A percentile compares a stretch with the other conserved stretches of the same genome.
phyloP scores from a whole-genome alignment of 495 filamentous ascomycete genomes.

The Aspergillus affinis region DNA sequence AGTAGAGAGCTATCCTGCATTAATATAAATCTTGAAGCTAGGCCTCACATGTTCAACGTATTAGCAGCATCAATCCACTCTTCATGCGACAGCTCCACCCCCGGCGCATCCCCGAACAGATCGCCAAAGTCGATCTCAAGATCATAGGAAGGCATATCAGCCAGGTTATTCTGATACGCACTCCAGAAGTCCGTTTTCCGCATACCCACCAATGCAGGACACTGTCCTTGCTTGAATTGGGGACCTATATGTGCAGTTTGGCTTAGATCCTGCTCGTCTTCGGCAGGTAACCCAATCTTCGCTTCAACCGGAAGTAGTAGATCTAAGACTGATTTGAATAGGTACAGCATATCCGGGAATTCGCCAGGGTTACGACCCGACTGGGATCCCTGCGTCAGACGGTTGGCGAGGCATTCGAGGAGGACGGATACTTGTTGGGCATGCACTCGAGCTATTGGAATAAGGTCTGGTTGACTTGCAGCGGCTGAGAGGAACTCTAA shows the following conservation, averaged over 20 bases:
- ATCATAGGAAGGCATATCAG: not conserved
- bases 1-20: not conserved
- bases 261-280: not conserved
- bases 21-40: not conserved
- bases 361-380: slow-evolving; percentile 2
- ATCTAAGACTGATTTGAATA: not conserved
- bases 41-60: not conserved
- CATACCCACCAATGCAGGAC: not conserved
- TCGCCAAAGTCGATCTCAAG: not conserved
- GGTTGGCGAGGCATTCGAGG: not conserved
- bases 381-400: not conserved
- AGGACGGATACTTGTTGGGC: not conserved
- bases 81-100: not conserved
- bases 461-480: not conserved
- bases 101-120: not conserved
- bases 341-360: not conserved
- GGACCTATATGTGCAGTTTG: not conserved
- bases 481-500: not conserved
- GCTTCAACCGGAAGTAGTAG: not conserved
- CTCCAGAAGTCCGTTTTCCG: not conserved
- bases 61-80: not conserved
- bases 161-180: not conserved
- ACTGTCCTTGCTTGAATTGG: not conserved
- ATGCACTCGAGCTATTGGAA: not conserved
- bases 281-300: not conserved